A percentile compares a stretch with the other conserved stretches of the same genome.
Conservation (phyloP, 176 grass and related monocot species). For the Juncus effusus region DNA sequence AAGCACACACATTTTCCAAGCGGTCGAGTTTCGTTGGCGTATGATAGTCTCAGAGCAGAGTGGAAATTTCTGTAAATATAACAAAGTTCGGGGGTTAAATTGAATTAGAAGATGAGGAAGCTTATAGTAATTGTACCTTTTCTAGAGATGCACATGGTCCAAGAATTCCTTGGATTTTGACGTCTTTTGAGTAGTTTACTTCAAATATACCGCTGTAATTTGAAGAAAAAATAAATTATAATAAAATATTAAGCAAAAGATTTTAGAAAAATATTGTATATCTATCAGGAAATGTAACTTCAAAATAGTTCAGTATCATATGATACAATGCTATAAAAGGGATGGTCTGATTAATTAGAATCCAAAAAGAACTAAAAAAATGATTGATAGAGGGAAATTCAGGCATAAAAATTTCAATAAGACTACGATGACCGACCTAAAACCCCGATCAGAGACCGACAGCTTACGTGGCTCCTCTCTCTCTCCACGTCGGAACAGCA, state of each 20-base stretch:
- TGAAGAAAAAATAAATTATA: too few relatives aligned
- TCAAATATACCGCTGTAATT: constrained; percentile 79
- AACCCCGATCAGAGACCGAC: too few relatives aligned
- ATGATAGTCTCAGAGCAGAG: constrained; percentile 69
- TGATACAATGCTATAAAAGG: too few relatives aligned
- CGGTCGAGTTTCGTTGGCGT: constrained; percentile 86
- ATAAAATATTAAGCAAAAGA: too few relatives aligned
- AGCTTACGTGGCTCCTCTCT: too few relatives aligned
- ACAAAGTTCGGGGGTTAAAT: constrained; percentile 9
- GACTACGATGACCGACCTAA: too few relatives aligned
- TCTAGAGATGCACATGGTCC: constrained; percentile 92
- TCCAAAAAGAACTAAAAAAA: background rate
- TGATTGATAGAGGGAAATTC: background rate
- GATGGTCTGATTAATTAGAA: background rate
- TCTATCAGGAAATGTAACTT: too few relatives aligned
- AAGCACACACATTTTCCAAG: constrained; percentile 97
- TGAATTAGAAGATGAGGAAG: constrained; percentile 2
- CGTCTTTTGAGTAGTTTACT: constrained; percentile 85
- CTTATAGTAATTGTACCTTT: constrained; percentile 61
- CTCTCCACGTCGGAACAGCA: too few relatives aligned
- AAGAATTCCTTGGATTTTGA: constrained; percentile 91
- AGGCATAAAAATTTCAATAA: too few relatives aligned
- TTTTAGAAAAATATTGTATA: too few relatives aligned
- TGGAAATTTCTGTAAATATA: constrained; percentile 72
- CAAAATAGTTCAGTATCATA: too few relatives aligned